Evolutionary conservation across 306 rosid species (phyloP).

Genomic region (Cyclanthera cordifolia): DNA sequence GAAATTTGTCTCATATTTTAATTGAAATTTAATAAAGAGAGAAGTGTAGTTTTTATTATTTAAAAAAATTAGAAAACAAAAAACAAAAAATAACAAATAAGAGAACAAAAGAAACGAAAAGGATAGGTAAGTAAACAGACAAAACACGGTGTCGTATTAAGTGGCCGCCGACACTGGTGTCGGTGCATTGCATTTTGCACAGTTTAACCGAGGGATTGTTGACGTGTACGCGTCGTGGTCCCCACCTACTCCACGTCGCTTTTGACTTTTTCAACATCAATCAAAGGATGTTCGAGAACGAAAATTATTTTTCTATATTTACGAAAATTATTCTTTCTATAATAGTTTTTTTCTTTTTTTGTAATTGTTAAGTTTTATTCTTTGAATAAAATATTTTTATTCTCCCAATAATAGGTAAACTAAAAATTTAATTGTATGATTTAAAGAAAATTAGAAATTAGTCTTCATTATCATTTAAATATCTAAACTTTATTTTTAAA

Average conservation of each 20-base stretch:
- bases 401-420: too few relatives aligned
- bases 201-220: not conserved
- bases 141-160: too few relatives aligned
- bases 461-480: too few relatives aligned
- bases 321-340: too few relatives aligned
- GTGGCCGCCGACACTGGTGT: constrained; percentile 4
- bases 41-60: not conserved
- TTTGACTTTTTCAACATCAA: not conserved
- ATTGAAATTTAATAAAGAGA: not conserved
- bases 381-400: too few relatives aligned
- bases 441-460: too few relatives aligned
- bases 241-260: not conserved
- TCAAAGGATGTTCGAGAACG: too few relatives aligned
- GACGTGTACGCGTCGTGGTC: not conserved
- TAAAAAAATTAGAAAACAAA: not conserved
- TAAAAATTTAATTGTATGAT: too few relatives aligned
- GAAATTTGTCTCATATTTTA: not conserved
- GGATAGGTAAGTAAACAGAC: not conserved
- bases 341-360: too few relatives aligned
- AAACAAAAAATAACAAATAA: not conserved
- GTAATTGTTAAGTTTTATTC: too few relatives aligned
- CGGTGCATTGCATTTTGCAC: constrained; percentile 7
- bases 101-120: not conserved
- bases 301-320: too few relatives aligned
- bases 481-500: too few relatives aligned